Conservation (phyloP, 768 basidiomycete genomes). For the Tubosaeta brunneosetosa region DNA sequence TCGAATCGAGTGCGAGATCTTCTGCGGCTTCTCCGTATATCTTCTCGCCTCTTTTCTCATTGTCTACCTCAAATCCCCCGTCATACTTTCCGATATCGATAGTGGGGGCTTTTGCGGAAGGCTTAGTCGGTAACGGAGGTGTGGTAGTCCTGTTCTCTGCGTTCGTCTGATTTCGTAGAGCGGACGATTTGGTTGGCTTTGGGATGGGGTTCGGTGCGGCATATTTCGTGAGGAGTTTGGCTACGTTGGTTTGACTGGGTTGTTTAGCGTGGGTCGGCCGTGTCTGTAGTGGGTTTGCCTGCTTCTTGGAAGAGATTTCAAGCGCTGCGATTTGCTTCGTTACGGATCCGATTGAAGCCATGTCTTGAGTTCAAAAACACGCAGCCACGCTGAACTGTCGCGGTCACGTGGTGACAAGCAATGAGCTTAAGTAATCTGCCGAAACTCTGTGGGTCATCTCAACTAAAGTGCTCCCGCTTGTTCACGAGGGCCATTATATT, state of each 20-base stretch:
- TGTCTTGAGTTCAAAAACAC: conserved; percentile 7
- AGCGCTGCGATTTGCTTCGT: conserved; percentile 68
- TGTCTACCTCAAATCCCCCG: conserved; percentile 92
- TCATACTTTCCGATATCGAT: conserved; percentile 91
- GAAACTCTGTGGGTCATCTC: too few relatives aligned
- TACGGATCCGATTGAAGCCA: conserved; percentile 49
- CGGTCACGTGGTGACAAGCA: conserved; percentile 14
- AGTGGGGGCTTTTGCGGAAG: conserved; percentile 14
- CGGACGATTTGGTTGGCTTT: conserved; percentile 35
- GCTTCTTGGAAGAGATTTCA: conserved; percentile 55
- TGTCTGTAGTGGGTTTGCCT: conserved; percentile 28
- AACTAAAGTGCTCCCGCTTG: too few relatives aligned
- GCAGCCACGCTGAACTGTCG: conserved; percentile 14
- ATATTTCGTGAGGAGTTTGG: conserved; percentile 72
- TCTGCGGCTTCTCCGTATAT: conserved; percentile 76
- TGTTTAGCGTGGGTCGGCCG: conserved; percentile 45
- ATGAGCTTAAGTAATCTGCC: neutral
- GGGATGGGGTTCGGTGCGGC: conserved; percentile 53
- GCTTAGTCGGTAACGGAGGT: conserved; percentile 22
- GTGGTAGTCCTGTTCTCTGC: conserved; percentile 24
- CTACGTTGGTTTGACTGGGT: conserved; percentile 54
- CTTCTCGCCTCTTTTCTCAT: conserved; percentile 70
- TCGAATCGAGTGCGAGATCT: conserved; percentile 82
- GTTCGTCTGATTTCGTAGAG: conserved; percentile 39
- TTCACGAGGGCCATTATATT: too few relatives aligned